These are phyloP conservation scores for Citrus unshiu DNA, from an alignment of 345 rosid genomes.

Conservation along the genomic window DNA sequence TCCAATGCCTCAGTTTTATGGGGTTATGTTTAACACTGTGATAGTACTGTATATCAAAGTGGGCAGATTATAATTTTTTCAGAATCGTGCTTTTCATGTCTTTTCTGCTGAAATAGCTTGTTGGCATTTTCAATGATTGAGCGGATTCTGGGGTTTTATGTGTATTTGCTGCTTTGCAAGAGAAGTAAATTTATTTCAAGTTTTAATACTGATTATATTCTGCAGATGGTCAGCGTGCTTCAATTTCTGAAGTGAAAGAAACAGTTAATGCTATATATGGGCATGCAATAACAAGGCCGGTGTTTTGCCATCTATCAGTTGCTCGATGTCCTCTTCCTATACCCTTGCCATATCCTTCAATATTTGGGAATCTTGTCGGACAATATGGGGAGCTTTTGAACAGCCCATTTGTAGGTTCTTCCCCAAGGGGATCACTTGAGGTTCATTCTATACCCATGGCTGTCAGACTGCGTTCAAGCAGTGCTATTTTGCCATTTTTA, in stretches of 20 bases:
- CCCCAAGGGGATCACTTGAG: slow-evolving; percentile 60
- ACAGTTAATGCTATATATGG: slow-evolving; percentile 47
- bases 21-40: background rate
- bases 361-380: slow-evolving; percentile 64
- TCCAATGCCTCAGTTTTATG: background rate
- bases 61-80: background rate
- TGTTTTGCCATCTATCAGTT: slow-evolving; percentile 66
- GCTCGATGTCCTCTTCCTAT: slow-evolving; percentile 78
- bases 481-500: slow-evolving; percentile 62
- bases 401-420: slow-evolving; percentile 40
- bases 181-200: background rate
- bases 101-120: background rate
- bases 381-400: slow-evolving; percentile 67
- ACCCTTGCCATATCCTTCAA: slow-evolving; percentile 92
- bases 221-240: slow-evolving; percentile 48
- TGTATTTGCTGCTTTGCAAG: background rate
- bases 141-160: background rate
- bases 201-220: background rate
- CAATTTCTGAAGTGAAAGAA: slow-evolving; percentile 62
- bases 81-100: background rate
- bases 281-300: slow-evolving; percentile 37
- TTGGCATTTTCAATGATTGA: background rate
- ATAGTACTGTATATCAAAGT: background rate
- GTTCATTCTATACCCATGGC: slow-evolving; percentile 80
- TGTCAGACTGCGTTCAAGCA: slow-evolving; percentile 64